Conservation (phyloP, 768 basidiomycete genomes). For the Rhodosporidiobolus sp. region DNA sequence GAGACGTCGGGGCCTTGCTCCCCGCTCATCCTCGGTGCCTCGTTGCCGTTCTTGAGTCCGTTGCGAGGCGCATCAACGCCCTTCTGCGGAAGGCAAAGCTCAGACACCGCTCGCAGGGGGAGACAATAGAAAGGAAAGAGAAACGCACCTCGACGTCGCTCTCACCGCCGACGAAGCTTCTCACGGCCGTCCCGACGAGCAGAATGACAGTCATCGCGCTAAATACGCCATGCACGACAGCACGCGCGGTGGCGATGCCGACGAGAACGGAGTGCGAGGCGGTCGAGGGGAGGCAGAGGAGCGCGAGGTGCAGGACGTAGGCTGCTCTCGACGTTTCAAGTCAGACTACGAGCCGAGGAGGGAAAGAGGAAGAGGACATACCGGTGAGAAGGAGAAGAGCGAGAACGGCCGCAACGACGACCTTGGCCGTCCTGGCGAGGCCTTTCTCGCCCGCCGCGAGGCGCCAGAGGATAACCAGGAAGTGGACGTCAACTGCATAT, state of each 20-base stretch:
- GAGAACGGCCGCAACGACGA: neutral
- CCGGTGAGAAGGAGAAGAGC: neutral
- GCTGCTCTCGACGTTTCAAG: neutral
- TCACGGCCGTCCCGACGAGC: neutral
- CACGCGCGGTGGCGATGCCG: neutral
- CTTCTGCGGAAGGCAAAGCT: too few species aligned
- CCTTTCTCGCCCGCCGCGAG: neutral
- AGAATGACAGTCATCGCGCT: neutral
- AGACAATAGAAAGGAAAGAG: too few species aligned
- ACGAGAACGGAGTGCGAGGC: neutral
- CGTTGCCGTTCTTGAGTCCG: neutral
- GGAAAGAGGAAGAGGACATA: neutral
- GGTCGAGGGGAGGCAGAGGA: neutral
- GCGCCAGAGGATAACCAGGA: neutral
- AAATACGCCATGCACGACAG: slow-evolving; percentile 15
- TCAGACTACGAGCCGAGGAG: too few species aligned
- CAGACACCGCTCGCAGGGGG: too few species aligned
- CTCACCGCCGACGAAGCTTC: too few species aligned
- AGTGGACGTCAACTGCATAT: neutral
- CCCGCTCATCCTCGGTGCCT: neutral
- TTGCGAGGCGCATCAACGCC: neutral
- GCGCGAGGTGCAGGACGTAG: slow-evolving; percentile 9
- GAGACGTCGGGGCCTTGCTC: neutral
- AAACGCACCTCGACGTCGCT: too few species aligned
- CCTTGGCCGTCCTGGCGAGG: neutral